phyloP scores from a whole-genome alignment of 306 rosid species.

The Quillaja saponaria region DNA sequence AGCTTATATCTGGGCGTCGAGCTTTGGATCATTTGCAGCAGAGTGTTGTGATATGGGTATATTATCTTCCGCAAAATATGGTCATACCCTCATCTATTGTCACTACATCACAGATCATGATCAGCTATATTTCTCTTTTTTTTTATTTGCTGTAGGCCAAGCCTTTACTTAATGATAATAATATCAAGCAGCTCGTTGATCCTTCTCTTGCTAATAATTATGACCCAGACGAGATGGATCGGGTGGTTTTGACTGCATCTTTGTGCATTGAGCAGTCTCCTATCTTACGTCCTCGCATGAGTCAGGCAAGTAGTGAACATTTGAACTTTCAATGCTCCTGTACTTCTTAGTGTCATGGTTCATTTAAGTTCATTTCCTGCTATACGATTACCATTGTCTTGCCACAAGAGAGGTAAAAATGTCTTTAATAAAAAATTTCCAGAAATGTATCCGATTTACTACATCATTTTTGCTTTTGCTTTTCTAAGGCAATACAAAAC shows the following conservation, averaged over 20 bases:
- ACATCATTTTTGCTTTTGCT: no score
- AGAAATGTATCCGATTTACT: no score
- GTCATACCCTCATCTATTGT: not conserved
- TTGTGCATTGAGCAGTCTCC: conserved; percentile 74
- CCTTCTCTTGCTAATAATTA: conserved; percentile 59
- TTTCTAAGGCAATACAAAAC: no score
- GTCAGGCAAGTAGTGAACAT: conserved; percentile 56
- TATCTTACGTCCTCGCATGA: conserved; percentile 71
- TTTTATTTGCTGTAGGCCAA: conserved; percentile 56
- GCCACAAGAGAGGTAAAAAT: no score
- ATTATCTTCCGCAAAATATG: conserved; percentile 22
- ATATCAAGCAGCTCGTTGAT: conserved; percentile 57
- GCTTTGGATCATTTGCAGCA: conserved; percentile 59
- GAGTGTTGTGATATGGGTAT: conserved; percentile 76
- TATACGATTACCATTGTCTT: no score
- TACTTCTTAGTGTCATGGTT: not conserved
- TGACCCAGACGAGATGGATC: conserved; percentile 51
- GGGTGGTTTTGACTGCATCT: conserved; percentile 71
- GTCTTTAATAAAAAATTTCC: no score
- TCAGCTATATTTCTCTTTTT: not conserved
- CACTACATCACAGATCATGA: conserved; percentile 5
- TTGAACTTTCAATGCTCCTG: not conserved
- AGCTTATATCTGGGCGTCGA: conserved; percentile 74
- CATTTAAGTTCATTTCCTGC: no score
- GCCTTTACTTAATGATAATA: conserved; percentile 53